phyloP scores from a whole-genome alignment of 306 rosid species.

The peach (Prunus persica) region Prunus_persica_NCBIv2 NC_034014.1:13328001-13328500 shows the following conservation, averaged over 20 bases:
- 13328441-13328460: constrained; percentile 44
- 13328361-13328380: constrained; percentile 41
- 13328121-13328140: neutral
- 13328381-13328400: constrained; percentile 33
- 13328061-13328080: neutral
- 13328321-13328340: constrained; percentile 45
- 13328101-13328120: neutral
- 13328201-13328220: neutral
- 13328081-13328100: neutral
- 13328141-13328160: neutral
- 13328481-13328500: constrained; percentile 34
- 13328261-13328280: neutral
- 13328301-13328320: constrained; percentile 37
- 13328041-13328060: neutral
- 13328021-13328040: neutral
- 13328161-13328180: neutral
- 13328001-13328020: neutral
- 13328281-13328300: constrained; percentile 47
- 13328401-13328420: constrained; percentile 43
- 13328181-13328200: neutral
- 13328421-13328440: constrained; percentile 53
- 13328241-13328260: neutral
- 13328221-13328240: neutral
- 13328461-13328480: constrained; percentile 40
- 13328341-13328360: constrained; percentile 44